Evolutionary conservation across 2,329 filamentous ascomycete species (phyloP), one percentile per base, ranked within the genome.

Genomic region (Penicillium sp.): DNA sequence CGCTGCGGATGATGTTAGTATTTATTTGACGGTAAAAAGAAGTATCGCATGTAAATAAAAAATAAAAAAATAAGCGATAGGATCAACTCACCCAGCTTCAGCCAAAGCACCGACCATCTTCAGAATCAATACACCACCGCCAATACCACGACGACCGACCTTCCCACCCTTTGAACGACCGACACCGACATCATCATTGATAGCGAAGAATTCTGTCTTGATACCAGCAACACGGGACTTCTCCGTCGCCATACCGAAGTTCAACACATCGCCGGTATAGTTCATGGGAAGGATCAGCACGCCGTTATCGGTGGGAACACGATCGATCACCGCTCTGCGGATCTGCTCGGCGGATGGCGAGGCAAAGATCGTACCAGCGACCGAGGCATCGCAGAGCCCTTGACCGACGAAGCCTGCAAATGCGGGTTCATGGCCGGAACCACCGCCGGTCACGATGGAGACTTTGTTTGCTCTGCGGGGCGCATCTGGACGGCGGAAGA

Each of bases 281-380:
- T 97, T 97, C 90, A 96, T 96, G 31, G 96, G 89, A 6, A 92
- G 87, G n/a, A 96, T 89, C 39, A 97, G 74, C 1, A 96, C 89
- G 24, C 92, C 93, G 59, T 85, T 83, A 43, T 83, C 80, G 4
- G 82, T 82, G 58, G 89, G 85, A 3, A 96, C 89, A 20, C 89
- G 82, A 40, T 85, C 83, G 68, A 87, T 83, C 51, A 95, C 88
- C 57, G 87, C 90, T 62, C 84, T 81, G 53, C 90, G 85, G 53
- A 97, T 86, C 77, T 97, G 92, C 75, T 94, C 87, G 0, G 90
- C 88, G 6, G 84, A 87, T 0, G 90, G 90, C 18, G 86, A 89
- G 7, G 90, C 90, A 69, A 95, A 95, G 67, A 95, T 92, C 3
- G 89, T 92, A 18, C 92, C 92, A 1, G 91, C 89, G 1, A 96